Base-by-base conservation (phyloP, 768 basidiomycete species). In the Antrodiella citrinella region DNA sequence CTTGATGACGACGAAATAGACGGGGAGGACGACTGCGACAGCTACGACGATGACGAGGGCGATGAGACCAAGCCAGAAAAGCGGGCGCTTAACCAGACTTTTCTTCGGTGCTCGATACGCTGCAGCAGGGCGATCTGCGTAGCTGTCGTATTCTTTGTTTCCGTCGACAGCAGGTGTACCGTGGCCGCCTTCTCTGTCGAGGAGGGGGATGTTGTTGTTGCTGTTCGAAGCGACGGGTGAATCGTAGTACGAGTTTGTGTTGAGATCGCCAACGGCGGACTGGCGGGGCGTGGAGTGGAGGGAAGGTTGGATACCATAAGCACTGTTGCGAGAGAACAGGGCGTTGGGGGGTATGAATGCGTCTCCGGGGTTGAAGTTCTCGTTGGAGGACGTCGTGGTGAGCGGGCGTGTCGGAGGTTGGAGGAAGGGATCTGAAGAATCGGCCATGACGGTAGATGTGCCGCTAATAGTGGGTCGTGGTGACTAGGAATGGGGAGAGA, bases 1-100 rank as follows among this genome's bases (percentile, higher is more conserved):
- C 52, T 60, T 58, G 46, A 60, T 43, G 26, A 56, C 57, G 22
- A 60, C 56, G 50, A 64, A 57, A 38, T 53, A 56, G n/a, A 65
- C 61, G 12, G 64, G 64, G 19, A 65, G 52, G 40, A 64, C 57
- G 48, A 65, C 57, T 1, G 60, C 64, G n/a, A 63, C 49, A 19
- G 59, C 59, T 26, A 64, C 47, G 47, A 58, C 52, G 3, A 54
- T 60, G 26, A 61, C 43, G 10, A 44, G 38, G 15, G 43, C 57
- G n/a, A 38, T 50, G 24, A 56, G 41, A 3, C 35, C 26, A 15
- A 57, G n/a, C 55, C 57, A 62, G 54, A 60, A 49, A 40, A 45
- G 42, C 3, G 60, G 60, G 15, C 57, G 57, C 47, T 57, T 58
- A 50, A 35, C 7, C 7, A 35, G 30, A 15, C 30, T 35, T 15